Evolutionary conservation across 441 rosid genomes (phyloP).

Genomic region (Brassica balearica): DNA sequence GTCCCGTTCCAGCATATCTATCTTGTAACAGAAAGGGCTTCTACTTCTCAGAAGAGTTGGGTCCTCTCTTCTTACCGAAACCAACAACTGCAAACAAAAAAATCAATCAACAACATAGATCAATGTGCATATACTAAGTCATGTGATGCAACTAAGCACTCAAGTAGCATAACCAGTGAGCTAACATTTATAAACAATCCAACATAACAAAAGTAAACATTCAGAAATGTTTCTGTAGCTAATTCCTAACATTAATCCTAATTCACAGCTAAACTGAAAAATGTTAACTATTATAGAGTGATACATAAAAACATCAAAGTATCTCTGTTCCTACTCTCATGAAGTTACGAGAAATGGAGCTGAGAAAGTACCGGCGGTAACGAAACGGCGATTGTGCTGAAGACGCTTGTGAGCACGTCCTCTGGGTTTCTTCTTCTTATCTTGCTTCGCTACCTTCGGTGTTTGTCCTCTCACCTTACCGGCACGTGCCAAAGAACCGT

Average conservation of each 20-base stretch:
- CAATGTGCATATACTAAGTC: background rate
- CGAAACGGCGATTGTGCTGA: slow-evolving; percentile 67
- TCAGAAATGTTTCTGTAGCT: too few relatives aligned
- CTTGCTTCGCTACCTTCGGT: slow-evolving; percentile 56
- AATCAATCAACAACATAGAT: slow-evolving; percentile 4
- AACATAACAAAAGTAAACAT: too few relatives aligned
- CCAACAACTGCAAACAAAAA: slow-evolving; percentile 73
- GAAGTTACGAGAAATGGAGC: background rate
- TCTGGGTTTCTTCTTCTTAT: slow-evolving; percentile 67
- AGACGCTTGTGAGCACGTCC: slow-evolving; percentile 70
- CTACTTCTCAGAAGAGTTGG: slow-evolving; percentile 47
- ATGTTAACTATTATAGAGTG: too few relatives aligned
- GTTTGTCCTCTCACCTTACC: slow-evolving; percentile 51
- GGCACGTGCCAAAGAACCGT: slow-evolving; percentile 95
- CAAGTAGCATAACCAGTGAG: too few relatives aligned
- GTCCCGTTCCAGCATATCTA: background rate
- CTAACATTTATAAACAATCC: too few relatives aligned
- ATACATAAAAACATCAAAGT: too few relatives aligned
- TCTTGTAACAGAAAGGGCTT: background rate
- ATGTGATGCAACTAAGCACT: background rate
- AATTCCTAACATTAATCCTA: too few relatives aligned
- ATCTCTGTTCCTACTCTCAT: too few relatives aligned
- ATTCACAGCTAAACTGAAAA: too few relatives aligned
- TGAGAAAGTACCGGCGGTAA: slow-evolving; percentile 53
- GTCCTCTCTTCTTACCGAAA: slow-evolving; percentile 78